Percentiles rank a stretch among this genome's conserved stretches.
Evolutionary conservation across 371 early-diverging fungal genomes (phyloP).

Genomic region (Mucor ambiguus): DNA sequence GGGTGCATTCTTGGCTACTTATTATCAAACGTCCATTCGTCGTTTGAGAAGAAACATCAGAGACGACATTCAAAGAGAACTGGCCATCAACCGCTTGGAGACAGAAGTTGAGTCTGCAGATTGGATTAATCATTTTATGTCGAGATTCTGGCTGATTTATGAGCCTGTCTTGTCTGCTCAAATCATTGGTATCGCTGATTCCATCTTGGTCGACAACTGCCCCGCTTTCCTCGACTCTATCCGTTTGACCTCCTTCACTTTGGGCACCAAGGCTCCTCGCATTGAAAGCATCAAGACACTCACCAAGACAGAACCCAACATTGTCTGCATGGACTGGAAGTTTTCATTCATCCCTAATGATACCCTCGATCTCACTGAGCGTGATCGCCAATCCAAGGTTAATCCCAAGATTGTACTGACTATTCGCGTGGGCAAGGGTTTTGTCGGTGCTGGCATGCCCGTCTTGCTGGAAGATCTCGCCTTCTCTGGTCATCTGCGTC

Average conservation of each 20-base stretch:
- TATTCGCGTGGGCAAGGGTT: conserved; percentile 85
- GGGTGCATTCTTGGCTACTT: conserved; percentile 62
- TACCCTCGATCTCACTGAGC: conserved; percentile 66
- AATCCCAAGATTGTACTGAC: conserved; percentile 94
- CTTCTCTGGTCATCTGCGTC: conserved; percentile 81
- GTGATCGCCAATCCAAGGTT: conserved; percentile 68
- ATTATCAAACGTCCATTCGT: conserved; percentile 77
- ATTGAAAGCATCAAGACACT: conserved; percentile 89
- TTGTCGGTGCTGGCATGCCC: conserved; percentile 88
- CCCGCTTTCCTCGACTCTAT: conserved; percentile 93
- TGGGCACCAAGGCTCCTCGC: conserved; percentile 97
- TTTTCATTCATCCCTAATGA: conserved; percentile 90
- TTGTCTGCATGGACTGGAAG: conserved; percentile 79
- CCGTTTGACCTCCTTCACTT: conserved; percentile 90
- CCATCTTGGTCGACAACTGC: conserved; percentile 78
- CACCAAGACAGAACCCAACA: conserved; percentile 82
- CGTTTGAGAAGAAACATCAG: conserved; percentile 71
- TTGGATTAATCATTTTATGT: conserved; percentile 95
- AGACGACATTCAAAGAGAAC: conserved; percentile 74
- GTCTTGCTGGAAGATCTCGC: conserved; percentile 92
- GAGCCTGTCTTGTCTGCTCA: conserved; percentile 91
- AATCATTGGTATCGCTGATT: conserved; percentile 77
- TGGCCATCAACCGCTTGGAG: conserved; percentile 56
- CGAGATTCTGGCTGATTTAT: conserved; percentile 91
- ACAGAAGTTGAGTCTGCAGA: conserved; percentile 86